Conservation (phyloP, 1,139 yeast species). For the Saccharomyces hybrid region DNA sequence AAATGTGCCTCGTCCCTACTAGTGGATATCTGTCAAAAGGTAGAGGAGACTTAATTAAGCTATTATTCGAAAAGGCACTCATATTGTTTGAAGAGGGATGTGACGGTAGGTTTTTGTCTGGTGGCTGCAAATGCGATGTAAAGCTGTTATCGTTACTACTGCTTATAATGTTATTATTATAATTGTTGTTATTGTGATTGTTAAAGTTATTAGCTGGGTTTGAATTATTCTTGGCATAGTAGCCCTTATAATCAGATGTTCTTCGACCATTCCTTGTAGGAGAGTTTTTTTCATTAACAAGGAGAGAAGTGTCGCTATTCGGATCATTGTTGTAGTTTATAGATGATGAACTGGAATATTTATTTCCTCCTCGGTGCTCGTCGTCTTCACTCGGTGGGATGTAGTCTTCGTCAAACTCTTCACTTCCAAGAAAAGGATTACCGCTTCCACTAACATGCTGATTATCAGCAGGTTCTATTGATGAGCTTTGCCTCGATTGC, state of each 20-base stretch:
- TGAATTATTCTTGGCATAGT: constrained; percentile 20
- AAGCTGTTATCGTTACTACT: not conserved
- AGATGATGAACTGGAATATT: constrained; percentile 9
- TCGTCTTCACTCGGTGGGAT: not conserved
- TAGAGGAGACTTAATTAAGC: constrained; percentile 35
- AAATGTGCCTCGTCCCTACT: constrained; percentile 43
- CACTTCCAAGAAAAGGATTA: constrained; percentile 11
- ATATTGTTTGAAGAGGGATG: constrained; percentile 11
- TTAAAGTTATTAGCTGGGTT: constrained; percentile 4
- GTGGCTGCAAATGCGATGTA: not conserved
- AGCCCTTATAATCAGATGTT: constrained; percentile 28
- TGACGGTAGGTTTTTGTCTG: constrained; percentile 5
- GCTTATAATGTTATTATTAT: not conserved
- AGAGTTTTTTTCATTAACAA: constrained; percentile 7
- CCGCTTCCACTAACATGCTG: not conserved
- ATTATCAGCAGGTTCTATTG: not conserved
- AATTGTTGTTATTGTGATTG: constrained; percentile 4
- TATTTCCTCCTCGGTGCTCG: not conserved
- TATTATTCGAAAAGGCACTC: constrained; percentile 16
- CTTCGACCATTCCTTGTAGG: constrained; percentile 5
- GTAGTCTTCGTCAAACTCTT: constrained; percentile 12
- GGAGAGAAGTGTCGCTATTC: constrained; percentile 15
- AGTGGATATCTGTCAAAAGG: constrained; percentile 53
- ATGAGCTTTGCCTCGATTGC: not conserved
- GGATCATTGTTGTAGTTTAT: constrained; percentile 7